Evolutionary conservation across 2,329 filamentous ascomycete species (phyloP).

Genomic region (Penicillium sp.): DNA sequence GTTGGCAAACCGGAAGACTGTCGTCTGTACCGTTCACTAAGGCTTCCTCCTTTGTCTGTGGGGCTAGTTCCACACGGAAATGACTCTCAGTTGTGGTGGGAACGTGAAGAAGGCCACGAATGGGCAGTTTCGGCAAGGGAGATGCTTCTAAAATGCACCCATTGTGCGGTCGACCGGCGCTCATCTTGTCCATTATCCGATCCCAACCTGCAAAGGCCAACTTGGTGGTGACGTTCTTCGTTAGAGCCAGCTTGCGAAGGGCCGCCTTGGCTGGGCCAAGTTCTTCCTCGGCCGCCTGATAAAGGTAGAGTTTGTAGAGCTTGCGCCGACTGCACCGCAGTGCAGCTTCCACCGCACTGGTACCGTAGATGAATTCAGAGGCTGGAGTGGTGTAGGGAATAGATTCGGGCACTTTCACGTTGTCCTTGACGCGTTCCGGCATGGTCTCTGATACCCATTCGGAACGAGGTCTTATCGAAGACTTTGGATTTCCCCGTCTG

Average conservation of each 20-base stretch:
- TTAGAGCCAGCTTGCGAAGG: conserved; percentile 42
- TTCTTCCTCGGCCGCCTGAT: conserved; percentile 58
- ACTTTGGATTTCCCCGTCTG: background rate
- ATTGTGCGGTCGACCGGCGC: conserved; percentile 81
- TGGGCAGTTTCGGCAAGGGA: conserved; percentile 71
- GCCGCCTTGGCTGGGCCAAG: conserved; percentile 41
- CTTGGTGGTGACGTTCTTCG: conserved; percentile 55
- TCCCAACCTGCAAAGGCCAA: conserved; percentile 64
- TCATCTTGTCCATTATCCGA: conserved; percentile 78
- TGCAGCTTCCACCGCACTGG: conserved; percentile 76
- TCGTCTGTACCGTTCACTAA: conserved; percentile 68
- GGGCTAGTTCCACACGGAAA: conserved; percentile 62
- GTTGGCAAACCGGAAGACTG: conserved; percentile 45
- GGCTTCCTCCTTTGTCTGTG: conserved; percentile 73
- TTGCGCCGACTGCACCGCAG: conserved; percentile 69
- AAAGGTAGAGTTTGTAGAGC: conserved; percentile 82
- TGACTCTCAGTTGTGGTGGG: conserved; percentile 48
- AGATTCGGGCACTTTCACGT: conserved; percentile 41
- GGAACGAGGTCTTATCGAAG: conserved; percentile 8
- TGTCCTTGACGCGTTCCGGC: conserved; percentile 35
- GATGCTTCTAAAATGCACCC: conserved; percentile 86
- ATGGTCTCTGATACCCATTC: conserved; percentile 24
- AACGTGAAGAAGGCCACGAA: conserved; percentile 59
- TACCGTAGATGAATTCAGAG: conserved; percentile 89
- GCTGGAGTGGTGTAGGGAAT: conserved; percentile 78